A percentile compares a stretch with the other conserved stretches of the same genome.
Evolutionary conservation across 225 moss, liverwort and hornwort genomes (phyloP).

Genomic region (Polytrichum commune): DNA sequence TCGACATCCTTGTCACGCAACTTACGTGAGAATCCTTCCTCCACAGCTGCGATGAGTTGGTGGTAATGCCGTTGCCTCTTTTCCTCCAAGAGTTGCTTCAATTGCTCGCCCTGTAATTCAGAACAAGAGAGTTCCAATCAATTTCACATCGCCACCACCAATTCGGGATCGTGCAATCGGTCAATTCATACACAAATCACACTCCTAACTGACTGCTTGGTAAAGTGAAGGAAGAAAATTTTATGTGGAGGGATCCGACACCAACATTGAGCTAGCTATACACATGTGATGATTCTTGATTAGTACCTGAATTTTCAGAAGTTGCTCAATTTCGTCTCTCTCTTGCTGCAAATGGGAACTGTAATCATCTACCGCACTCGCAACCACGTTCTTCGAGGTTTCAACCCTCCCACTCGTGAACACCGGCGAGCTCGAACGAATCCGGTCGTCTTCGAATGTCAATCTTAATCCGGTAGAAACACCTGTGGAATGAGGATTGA

Average conservation of each 20-base stretch:
- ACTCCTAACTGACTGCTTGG: no score
- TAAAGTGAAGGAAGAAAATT: no score
- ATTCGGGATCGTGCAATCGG: no score
- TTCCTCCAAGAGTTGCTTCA: constrained; percentile 52
- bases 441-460: constrained; percentile 76
- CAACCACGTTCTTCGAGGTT: constrained; percentile 44
- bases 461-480: constrained; percentile 86
- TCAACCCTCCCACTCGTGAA: constrained; percentile 84
- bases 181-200: no score
- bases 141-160: no score
- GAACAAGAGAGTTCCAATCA: no score
- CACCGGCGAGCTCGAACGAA: constrained; percentile 75
- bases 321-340: constrained; percentile 83
- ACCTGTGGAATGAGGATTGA: constrained; percentile 70
- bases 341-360: constrained; percentile 73
- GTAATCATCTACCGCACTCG: constrained; percentile 57
- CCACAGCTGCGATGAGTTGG: constrained; percentile 44
- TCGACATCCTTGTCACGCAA: constrained; percentile 61
- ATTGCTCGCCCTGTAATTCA: constrained; percentile 38
- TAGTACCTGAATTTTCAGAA: constrained; percentile 77
- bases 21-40: constrained; percentile 44
- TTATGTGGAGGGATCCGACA: no score
- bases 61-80: constrained; percentile 48
- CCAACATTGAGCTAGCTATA: no score
- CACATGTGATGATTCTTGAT: no score